phyloP scores from a whole-genome alignment of 768 basidiomycete genomes.

The Phlebiopsis flavidoalba region DNA sequence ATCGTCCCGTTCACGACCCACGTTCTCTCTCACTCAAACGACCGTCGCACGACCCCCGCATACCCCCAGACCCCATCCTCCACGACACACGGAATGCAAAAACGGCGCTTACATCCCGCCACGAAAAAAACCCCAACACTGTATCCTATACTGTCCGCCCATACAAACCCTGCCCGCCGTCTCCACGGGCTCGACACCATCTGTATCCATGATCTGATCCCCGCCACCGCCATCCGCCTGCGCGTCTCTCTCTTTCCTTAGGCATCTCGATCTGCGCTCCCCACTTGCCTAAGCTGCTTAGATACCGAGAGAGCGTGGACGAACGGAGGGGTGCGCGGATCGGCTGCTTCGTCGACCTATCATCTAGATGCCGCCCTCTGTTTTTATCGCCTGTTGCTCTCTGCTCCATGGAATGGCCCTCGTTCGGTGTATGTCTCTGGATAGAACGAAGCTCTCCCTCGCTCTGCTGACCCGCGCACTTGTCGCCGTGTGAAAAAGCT shows the following conservation, averaged over 20 bases:
- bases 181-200: background rate
- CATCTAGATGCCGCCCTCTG: background rate
- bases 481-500: too few relatives aligned
- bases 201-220: constrained; percentile 5
- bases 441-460: background rate
- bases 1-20: background rate
- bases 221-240: background rate
- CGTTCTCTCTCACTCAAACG: background rate
- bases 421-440: background rate
- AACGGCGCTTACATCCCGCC: background rate
- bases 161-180: too few relatives aligned
- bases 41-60: background rate
- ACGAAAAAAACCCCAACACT: constrained; percentile 1
- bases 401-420: background rate
- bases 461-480: too few relatives aligned
- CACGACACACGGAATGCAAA: background rate
- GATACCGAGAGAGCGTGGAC: background rate
- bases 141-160: constrained; percentile 3
- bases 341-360: background rate
- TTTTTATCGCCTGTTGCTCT: background rate
- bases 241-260: background rate
- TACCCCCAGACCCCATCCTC: background rate
- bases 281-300: background rate
- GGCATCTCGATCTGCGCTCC: background rate
- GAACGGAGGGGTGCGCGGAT: background rate